Evolutionary conservation across 129 eudicot species (phyloP), one percentile per base, ranked within the genome.

Genomic region (Tagetes patula): DNA sequence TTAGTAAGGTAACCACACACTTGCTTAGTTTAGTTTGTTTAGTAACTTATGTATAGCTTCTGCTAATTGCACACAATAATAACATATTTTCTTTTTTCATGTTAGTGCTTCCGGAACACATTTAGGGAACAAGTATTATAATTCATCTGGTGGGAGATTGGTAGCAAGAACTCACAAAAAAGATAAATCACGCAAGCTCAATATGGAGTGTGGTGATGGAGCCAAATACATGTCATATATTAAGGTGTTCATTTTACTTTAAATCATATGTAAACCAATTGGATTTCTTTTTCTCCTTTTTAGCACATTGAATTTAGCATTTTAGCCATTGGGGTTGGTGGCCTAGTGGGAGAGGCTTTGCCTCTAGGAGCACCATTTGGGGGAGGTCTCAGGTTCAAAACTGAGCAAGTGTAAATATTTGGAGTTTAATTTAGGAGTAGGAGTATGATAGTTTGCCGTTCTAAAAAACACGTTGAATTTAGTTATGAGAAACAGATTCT

Each of bases 191-290:
- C 89, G 75, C 50, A 79, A 69, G 84, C 75, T 59, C 61, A 89
- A 84, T 84, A 61, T 75, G 68, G 91, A 86, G 67, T 72, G 81
- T 38, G 84, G 80, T 60, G 97, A 90, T 85, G 99, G 97, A 78
- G 86, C 99, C 76, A 90, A 85, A 78, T 94, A 94, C 61, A 94
- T 94, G 99, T 94, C 99, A 11, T 94, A 90, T 73, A 86, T 91
- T 80, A 91, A 91, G 97, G 97, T 77, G 73, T 65, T 76, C 13
- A 65, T 65, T 56, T 36, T 59, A 30, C 50, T 55, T 56, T 31
- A 0, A 46, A 58, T 47, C 27, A 67, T 33, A 67, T 61, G 20
- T 54, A 14, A 39, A 41, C 9, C 14, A 60, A 34, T 3, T 31
- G 36, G 12, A 30, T 47, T 42, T 30, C 41, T 72, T 40, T 14